Base-by-base conservation (phyloP, 2,329 filamentous ascomycete species). In the Sporothrix brunneoviolacea region DNA sequence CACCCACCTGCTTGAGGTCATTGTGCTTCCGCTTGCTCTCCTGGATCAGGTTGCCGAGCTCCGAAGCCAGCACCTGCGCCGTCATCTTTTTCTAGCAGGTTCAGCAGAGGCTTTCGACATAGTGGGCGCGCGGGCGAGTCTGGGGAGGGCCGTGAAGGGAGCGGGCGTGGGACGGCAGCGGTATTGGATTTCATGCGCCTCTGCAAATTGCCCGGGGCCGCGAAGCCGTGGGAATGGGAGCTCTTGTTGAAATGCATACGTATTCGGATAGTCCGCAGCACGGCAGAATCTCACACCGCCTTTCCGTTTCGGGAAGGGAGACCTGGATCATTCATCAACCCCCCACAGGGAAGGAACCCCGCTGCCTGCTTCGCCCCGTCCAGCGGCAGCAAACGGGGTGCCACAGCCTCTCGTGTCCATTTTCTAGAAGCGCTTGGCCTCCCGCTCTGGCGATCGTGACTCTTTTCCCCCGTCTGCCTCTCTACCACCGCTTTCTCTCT, bases 11-110 rank as follows among this genome's bases (percentile, higher is more conserved):
- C 72, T 87, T 83, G 48, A 98, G 76, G 62, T 97, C 93, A 59
- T 86, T 82, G 68, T 96, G 86, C 70, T 95, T 97, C 62, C 91
- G 82, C 70, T 95, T 97, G 65, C 91, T 93, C 73, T 98, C 93
- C 68, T 94, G 88, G 61, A 95, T 85, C 66, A 96, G 81, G 71
- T 88, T 94, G 63, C 85, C 81, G 66, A 96, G 80, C 78, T 96
- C 91, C 52, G 87, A 84, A 64, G 84, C 83, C 62, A 96, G 79
- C 63, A 95, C 83, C 78, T 94, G 88, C 62, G 89, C 85, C 68
- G 90, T 94, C 90, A 95, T 95, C 62, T 72, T 83, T 66, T 56
- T 38, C 48, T 24, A 16, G 22, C 13, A 53, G 39, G 18, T 28
- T 55, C 4, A 9, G 10, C 7, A 37, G 38, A 36, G 33, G 33